Evolutionary conservation across 306 rosid species (phyloP), one percentile per base, ranked within the genome.

Genomic region (Sphenostylis stenocarpa): DNA sequence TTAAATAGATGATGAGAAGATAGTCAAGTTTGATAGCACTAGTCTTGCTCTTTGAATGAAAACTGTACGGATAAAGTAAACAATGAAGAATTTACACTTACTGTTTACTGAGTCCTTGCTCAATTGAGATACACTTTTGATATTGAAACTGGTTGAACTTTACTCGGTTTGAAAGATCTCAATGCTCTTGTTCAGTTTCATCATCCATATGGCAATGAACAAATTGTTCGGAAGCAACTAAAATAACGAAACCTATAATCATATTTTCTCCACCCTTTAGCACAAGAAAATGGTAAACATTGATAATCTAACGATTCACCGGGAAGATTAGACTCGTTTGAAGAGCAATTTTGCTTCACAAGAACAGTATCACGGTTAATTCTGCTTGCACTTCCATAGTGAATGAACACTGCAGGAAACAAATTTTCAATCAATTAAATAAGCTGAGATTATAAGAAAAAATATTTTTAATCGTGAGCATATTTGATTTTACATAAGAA

Each of bases 131-230:
- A 20, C 28, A 29, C 17, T 44, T 81, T 48, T 58, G 51, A 41
- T 49, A 62, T 67, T 58, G 77, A 75, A 75, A 75, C 33, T 67
- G 73, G 48, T 58, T 60, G 72, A 48, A 61, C 75, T 44, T 56
- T 14, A 45, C 34, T 67, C 63, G 9, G 49, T 72, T 24, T 33
- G 17, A 44, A 43, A 20, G 33, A 72, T 57, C 43, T 21, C 13
- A 23, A 39, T 64, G 51, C 60, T 53, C 62, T 10, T 63, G 72
- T 72, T 20, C 61, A 64, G 75, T 64, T 64, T 65, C 70, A 15
- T 52, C 52, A 7, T 29, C 58, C 52, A 31, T 55, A 43, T 65
- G 17, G 33, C 53, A 80, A 31, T 65, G 45, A 53, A 43, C 75
- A 65, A 55, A 64, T 65, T 80, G 70, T 72, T 26, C 10, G 7